Evolutionary conservation across 2,329 filamentous ascomycete species (phyloP), one percentile per base, ranked within the genome.

Genomic region (Penicillium hordei): DNA sequence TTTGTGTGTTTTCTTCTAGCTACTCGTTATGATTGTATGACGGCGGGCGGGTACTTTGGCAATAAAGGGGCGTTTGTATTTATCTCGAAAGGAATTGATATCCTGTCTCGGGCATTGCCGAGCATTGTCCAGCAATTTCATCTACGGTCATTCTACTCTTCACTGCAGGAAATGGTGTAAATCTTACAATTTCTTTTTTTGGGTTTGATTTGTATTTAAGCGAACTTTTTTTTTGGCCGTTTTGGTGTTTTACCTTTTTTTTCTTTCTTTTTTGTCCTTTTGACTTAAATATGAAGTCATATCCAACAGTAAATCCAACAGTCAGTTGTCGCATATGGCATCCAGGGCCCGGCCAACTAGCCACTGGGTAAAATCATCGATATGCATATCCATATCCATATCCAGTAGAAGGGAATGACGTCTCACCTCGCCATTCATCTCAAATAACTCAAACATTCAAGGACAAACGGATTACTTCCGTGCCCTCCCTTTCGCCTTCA

Each of bases 11-110:
- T 50, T 53, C 52, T 55, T 46, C 55, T 40, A 29, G 57, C 51
- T 55, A 46, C 57, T 45, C 27, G 57, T 55, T 40, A 59, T 57
- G 57, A 59, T 38, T 59, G n/a, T 54, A 58, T 58, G 55, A 58
- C 25, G 39, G 50, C 25, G 39, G 51, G 27, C 27, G 31, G 45
- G 19, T 53, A 36, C 31, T n/a, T 25, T 27, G 36, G 39, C 39
- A 31, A 50, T 50, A 40, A 29, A 42, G 50, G 45, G 52, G 52
- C 52, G 52, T 43, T 51, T 55, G 5, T 39, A 10, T 21, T 7
- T 9, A 15, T 42, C 21, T 17, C 4, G 8, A 23, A 39, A 53
- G 25, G 29, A 52, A 36, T 45, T 56, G 48, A 39, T 52, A 43
- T 57, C 34, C 45, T 52, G 1, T 46, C 17, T 36, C 29, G 21